These are phyloP conservation scores for Hanseniaspora meyeri DNA, from an alignment of 805 yeast species.

Conservation along the genomic window DNA sequence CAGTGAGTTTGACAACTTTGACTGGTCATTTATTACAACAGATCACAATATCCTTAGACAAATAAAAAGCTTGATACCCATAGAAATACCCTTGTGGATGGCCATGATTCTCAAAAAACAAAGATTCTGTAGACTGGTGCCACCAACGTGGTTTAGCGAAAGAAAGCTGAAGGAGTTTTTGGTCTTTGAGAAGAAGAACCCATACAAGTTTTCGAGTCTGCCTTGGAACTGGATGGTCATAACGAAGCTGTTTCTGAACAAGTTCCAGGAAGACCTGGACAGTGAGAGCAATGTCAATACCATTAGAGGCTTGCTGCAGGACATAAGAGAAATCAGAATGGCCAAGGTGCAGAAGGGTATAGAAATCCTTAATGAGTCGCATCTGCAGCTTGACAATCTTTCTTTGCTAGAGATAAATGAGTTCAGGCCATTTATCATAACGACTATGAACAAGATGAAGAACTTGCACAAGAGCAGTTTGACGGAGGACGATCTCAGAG, in stretches of 20 bases:
- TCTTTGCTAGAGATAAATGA: slow-evolving; percentile 81
- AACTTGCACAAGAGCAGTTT: slow-evolving; percentile 29
- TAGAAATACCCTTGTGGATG: slow-evolving; percentile 71
- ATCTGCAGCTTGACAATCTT: slow-evolving; percentile 70
- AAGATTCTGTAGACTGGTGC: slow-evolving; percentile 69
- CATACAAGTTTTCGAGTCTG: slow-evolving; percentile 49
- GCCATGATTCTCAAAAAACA: slow-evolving; percentile 76
- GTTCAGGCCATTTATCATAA: slow-evolving; percentile 66
- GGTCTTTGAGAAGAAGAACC: slow-evolving; percentile 51
- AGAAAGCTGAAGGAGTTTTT: slow-evolving; percentile 42
- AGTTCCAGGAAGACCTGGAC: slow-evolving; percentile 66
- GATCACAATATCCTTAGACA: slow-evolving; percentile 25
- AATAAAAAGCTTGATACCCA: slow-evolving; percentile 49
- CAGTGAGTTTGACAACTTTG: slow-evolving; percentile 5
- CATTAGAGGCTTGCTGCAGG: slow-evolving; percentile 61
- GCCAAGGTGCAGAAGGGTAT: slow-evolving; percentile 75
- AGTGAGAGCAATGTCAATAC: slow-evolving; percentile 50
- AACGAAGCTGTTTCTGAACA: slow-evolving; percentile 50
- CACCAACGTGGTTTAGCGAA: slow-evolving; percentile 72
- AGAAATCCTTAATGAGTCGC: slow-evolving; percentile 62
- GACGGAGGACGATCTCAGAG: neutral
- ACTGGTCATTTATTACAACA: slow-evolving; percentile 30
- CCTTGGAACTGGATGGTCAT: slow-evolving; percentile 88
- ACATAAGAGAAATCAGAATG: slow-evolving; percentile 68
- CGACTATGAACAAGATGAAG: slow-evolving; percentile 68